A percentile compares a stretch with the other conserved stretches of the same genome.
phyloP scores from a whole-genome alignment of 1,284 basidiomycete genomes.

The Amylostereum chailletii region DNA sequence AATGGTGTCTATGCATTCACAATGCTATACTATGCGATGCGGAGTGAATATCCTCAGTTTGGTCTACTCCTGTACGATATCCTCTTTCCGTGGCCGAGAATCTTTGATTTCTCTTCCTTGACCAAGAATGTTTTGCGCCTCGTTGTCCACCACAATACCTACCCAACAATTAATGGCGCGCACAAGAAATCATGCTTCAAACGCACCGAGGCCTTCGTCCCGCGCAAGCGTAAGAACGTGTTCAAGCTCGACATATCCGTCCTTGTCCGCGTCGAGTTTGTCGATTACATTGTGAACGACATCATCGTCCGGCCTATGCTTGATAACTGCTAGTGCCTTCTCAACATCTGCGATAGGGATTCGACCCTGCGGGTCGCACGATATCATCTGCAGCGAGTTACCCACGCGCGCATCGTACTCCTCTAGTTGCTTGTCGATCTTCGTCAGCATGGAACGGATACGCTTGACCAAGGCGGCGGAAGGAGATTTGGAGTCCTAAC shows the following conservation, averaged over 20 bases:
- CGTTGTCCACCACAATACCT: constrained; percentile 70
- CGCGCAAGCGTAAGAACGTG: constrained; percentile 74
- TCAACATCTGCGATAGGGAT: constrained; percentile 88
- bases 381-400: constrained; percentile 88
- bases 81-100: constrained; percentile 75
- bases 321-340: constrained; percentile 88
- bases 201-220: constrained; percentile 69
- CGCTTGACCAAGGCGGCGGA: constrained; percentile 85
- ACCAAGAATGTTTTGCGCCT: constrained; percentile 64
- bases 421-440: constrained; percentile 89
- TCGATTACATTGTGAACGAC: constrained; percentile 85
- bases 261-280: constrained; percentile 94
- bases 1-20: background rate
- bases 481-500: constrained; percentile 67
- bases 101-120: constrained; percentile 71
- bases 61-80: constrained; percentile 64
- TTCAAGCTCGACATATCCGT: constrained; percentile 88
- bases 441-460: constrained; percentile 91
- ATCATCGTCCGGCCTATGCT: constrained; percentile 88
- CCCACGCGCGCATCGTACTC: constrained; percentile 92
- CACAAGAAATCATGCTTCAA: constrained; percentile 3
- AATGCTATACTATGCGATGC: too few relatives aligned
- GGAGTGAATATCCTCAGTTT: too few relatives aligned
- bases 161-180: constrained; percentile 10
- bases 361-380: constrained; percentile 85